These are phyloP conservation scores for Boletus rubropictus DNA, from an alignment of 768 basidiomycete species.

Conservation along the genomic window DNA sequence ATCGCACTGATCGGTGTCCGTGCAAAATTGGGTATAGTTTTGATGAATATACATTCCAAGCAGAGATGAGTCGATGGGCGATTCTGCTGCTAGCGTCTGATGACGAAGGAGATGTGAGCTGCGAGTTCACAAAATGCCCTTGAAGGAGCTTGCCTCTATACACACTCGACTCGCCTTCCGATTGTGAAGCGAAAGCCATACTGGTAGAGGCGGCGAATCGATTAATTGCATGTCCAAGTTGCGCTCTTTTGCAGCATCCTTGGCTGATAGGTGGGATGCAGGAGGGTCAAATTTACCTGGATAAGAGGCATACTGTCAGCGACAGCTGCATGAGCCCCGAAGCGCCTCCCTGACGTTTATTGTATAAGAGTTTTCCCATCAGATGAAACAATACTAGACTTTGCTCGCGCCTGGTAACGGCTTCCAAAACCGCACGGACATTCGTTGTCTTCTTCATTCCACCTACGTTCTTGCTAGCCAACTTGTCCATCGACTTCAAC, in stretches of 20 bases:
- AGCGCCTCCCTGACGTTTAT: slow-evolving; percentile 59
- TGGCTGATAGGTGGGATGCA: slow-evolving; percentile 47
- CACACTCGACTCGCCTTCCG: slow-evolving; percentile 70
- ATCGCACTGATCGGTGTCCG: slow-evolving; percentile 67
- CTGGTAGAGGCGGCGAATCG: slow-evolving; percentile 53
- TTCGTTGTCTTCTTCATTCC: slow-evolving; percentile 14
- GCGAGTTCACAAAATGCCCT: background rate
- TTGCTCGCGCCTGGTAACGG: slow-evolving; percentile 78
- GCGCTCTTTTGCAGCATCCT: slow-evolving; percentile 58
- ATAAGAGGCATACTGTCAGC: slow-evolving; percentile 4
- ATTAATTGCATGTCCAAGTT: slow-evolving; percentile 49
- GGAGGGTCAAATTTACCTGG: slow-evolving; percentile 74
- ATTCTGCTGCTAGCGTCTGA: slow-evolving; percentile 72
- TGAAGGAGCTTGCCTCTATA: slow-evolving; percentile 50
- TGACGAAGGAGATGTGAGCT: background rate
- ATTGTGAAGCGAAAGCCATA: slow-evolving; percentile 53
- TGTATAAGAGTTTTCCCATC: slow-evolving; percentile 89
- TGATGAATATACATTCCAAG: slow-evolving; percentile 91
- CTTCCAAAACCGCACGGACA: slow-evolving; percentile 50
- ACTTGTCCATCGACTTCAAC: slow-evolving; percentile 19
- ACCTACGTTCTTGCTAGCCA: slow-evolving; percentile 29
- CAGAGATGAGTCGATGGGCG: slow-evolving; percentile 86
- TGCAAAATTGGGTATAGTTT: slow-evolving; percentile 84
- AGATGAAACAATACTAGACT: slow-evolving; percentile 86
- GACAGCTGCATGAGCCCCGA: background rate